Conservation (phyloP, 352 stramenopile genomes). For the Phytophthora pistaciae region DNA sequence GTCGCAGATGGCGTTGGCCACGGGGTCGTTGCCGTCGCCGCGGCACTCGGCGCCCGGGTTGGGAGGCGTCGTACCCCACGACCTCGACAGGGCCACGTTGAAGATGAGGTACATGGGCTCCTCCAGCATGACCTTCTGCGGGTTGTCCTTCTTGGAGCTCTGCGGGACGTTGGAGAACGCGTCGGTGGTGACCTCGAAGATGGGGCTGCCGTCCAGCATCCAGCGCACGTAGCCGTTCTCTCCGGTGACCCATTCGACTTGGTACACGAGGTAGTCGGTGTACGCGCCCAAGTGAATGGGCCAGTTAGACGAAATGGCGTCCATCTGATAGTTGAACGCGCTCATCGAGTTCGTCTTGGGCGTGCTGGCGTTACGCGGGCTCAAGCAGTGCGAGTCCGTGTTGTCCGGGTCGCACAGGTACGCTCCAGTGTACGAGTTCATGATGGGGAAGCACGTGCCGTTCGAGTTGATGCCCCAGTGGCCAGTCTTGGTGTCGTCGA, state of each 20-base stretch:
- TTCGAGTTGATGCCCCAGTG: constrained; percentile 72
- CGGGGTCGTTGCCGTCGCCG: constrained; percentile 53
- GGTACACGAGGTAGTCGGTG: constrained; percentile 57
- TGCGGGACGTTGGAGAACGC: constrained; percentile 55
- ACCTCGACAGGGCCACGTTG: constrained; percentile 63
- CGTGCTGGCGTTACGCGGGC: constrained; percentile 45
- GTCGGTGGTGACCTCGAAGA: constrained; percentile 69
- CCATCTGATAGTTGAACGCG: constrained; percentile 77
- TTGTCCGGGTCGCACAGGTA: constrained; percentile 72
- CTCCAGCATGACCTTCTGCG: constrained; percentile 63
- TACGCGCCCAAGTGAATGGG: constrained; percentile 65
- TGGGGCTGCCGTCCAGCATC: constrained; percentile 54
- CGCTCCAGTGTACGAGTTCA: constrained; percentile 60
- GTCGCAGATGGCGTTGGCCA: constrained; percentile 76
- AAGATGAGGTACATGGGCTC: constrained; percentile 78
- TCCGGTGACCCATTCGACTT: constrained; percentile 69
- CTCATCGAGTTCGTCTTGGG: constrained; percentile 67
- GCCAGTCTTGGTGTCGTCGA: constrained; percentile 44
- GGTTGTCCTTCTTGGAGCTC: constrained; percentile 51
- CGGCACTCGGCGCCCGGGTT: constrained; percentile 53
- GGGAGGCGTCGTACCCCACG: constrained; percentile 54
- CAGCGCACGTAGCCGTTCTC: constrained; percentile 63
- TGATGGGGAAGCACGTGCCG: constrained; percentile 47
- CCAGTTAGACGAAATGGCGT: constrained; percentile 75
- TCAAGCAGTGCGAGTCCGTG: constrained; percentile 47